Evolutionary conservation across 129 eudicot species (phyloP).

Genomic region (Kitagawia praeruptora): DNA sequence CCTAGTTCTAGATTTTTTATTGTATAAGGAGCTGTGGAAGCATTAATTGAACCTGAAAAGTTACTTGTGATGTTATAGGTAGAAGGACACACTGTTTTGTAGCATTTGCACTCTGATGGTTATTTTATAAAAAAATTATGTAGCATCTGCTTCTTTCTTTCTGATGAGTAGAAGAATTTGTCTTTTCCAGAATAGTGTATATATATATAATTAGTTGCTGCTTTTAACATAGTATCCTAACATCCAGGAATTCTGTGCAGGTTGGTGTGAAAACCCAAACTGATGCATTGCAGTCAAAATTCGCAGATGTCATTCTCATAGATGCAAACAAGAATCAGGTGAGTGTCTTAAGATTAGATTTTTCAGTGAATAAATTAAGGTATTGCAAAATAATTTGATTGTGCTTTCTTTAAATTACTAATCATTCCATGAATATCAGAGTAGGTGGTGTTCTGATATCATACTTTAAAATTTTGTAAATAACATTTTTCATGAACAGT

Average conservation of each 20-base stretch:
- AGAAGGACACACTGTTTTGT: neutral
- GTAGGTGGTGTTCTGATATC: neutral
- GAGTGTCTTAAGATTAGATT: neutral
- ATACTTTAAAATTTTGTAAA: neutral
- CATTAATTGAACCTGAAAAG: neutral
- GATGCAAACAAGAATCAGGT: slow-evolving; percentile 97
- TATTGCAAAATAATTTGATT: neutral
- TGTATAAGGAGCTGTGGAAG: neutral
- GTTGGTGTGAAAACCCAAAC: slow-evolving; percentile 95
- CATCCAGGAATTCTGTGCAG: slow-evolving; percentile 30
- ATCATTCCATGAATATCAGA: neutral
- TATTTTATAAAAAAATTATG: neutral
- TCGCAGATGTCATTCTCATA: slow-evolving; percentile 62
- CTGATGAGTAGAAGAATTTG: neutral
- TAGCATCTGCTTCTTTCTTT: neutral
- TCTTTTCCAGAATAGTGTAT: neutral
- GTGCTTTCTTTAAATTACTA: neutral
- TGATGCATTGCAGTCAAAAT: slow-evolving; percentile 80
- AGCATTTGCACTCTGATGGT: neutral
- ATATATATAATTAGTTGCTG: neutral
- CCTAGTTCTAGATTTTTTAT: neutral
- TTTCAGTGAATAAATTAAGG: neutral
- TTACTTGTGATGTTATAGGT: neutral
- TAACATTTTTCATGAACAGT: neutral
- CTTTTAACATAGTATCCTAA: neutral